Percentiles rank a stretch among this genome's conserved stretches.
Conservation (phyloP, 352 stramenopile genomes). For the Pythium monospermum region DNA sequence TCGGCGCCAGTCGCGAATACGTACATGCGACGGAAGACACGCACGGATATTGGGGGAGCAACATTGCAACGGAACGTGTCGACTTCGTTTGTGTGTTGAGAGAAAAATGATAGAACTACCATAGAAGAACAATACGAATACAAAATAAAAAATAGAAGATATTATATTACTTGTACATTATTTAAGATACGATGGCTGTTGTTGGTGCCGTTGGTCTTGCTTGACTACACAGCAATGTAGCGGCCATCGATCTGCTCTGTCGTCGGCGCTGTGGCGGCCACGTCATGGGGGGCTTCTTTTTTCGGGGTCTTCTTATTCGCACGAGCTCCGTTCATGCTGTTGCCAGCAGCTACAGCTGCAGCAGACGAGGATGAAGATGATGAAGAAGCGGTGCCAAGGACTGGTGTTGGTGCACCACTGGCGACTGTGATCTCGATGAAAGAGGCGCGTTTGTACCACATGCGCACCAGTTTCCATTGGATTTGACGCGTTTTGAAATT, state of each 20-base stretch:
- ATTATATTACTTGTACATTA: too few relatives aligned
- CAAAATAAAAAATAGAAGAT: not conserved
- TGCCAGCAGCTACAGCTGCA: too few relatives aligned
- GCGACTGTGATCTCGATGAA: conserved; percentile 57
- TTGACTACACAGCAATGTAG: not conserved
- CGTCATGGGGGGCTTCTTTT: too few relatives aligned
- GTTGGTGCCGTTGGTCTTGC: too few relatives aligned
- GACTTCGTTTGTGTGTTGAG: not conserved
- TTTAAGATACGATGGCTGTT: not conserved
- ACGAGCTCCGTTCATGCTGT: too few relatives aligned
- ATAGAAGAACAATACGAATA: not conserved
- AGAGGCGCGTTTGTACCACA: conserved; percentile 65
- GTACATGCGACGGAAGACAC: not conserved
- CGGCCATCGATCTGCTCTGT: not conserved
- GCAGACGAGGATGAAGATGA: too few relatives aligned
- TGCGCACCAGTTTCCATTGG: conserved; percentile 57
- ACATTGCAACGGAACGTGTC: not conserved
- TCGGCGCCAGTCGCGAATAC: not conserved
- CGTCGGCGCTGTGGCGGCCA: too few relatives aligned
- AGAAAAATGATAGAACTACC: too few relatives aligned
- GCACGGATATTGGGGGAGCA: not conserved
- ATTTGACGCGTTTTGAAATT: conserved; percentile 55
- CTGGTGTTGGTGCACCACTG: conserved; percentile 12
- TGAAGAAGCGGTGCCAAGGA: not conserved
- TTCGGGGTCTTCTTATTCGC: not conserved